phyloP scores from a whole-genome alignment of 108 stramenopile genomes.

The Cyclotella sp. region DNA sequence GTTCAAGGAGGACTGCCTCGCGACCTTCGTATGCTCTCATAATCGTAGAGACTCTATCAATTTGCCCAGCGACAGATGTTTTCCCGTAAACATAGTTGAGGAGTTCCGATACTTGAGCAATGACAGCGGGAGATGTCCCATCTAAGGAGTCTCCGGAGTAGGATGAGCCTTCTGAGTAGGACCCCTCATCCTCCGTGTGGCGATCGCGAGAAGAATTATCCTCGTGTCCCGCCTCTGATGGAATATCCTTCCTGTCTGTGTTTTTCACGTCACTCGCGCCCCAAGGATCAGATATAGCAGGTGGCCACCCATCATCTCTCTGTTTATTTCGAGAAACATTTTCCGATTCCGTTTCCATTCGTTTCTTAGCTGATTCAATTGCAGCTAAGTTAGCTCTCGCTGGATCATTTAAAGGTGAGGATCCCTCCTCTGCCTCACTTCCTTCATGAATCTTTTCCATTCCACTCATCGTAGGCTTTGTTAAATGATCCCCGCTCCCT shows the following conservation, averaged over 20 bases:
- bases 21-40: slow-evolving; percentile 93
- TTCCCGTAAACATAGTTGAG: slow-evolving; percentile 91
- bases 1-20: slow-evolving; percentile 86
- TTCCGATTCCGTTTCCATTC: slow-evolving; percentile 56
- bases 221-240: slow-evolving; percentile 13
- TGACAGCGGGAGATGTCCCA: slow-evolving; percentile 89
- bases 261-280: slow-evolving; percentile 36
- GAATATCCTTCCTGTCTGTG: slow-evolving; percentile 19
- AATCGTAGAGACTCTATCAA: slow-evolving; percentile 90
- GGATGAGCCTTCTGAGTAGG: slow-evolving; percentile 60
- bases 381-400: slow-evolving; percentile 43
- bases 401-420: slow-evolving; percentile 47
- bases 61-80: slow-evolving; percentile 90
- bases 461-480: slow-evolving; percentile 31
- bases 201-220: slow-evolving; percentile 23
- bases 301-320: slow-evolving; percentile 52
- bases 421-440: slow-evolving; percentile 36
- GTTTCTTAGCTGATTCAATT: slow-evolving; percentile 71
- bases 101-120: slow-evolving; percentile 92
- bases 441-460: slow-evolving; percentile 57
- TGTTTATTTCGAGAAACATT: slow-evolving; percentile 4
- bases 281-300: slow-evolving; percentile 55
- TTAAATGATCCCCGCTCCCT: neutral
- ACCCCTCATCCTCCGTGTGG: slow-evolving; percentile 59
- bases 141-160: slow-evolving; percentile 67